Conservation (phyloP, 116 monocot species). For the Posidonia oceanica region DNA sequence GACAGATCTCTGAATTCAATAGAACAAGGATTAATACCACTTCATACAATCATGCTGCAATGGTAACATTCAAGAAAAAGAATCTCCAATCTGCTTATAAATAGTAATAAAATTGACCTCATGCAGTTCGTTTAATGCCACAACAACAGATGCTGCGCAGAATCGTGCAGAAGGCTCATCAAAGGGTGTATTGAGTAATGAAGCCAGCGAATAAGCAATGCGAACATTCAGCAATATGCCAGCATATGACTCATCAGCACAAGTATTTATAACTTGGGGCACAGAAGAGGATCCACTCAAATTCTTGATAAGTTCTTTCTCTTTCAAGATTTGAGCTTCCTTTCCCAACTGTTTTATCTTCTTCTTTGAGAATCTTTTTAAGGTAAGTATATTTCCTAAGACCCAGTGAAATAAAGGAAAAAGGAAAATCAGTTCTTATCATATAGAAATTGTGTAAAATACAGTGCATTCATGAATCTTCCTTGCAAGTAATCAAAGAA, state of each 20-base stretch:
- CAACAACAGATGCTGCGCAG: constrained; percentile 65
- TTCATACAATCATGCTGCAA: background rate
- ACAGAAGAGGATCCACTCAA: constrained; percentile 39
- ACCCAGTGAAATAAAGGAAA: constrained; percentile 14
- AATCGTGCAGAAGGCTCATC: constrained; percentile 66
- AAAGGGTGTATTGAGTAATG: constrained; percentile 54
- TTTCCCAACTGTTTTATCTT: constrained; percentile 73
- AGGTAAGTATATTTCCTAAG: constrained; percentile 48
- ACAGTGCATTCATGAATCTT: too few species aligned
- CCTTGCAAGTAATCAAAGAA: background rate
- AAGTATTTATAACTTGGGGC: constrained; percentile 68
- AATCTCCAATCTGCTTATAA: background rate
- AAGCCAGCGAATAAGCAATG: constrained; percentile 59
- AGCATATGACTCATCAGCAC: constrained; percentile 55
- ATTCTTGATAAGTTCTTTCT: constrained; percentile 59
- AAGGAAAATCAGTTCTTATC: background rate
- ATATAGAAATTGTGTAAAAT: too few species aligned
- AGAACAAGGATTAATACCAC: background rate
- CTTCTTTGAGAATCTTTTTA: constrained; percentile 76
- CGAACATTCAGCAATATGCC: constrained; percentile 61
- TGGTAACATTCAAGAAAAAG: background rate
- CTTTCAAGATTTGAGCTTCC: constrained; percentile 65
- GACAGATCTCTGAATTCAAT: constrained; percentile 42
- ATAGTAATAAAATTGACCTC: constrained; percentile 31
- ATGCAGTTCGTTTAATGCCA: constrained; percentile 67